Base-by-base conservation (phyloP, 106 monocot genomes). In the Chionographis japonica region DNA sequence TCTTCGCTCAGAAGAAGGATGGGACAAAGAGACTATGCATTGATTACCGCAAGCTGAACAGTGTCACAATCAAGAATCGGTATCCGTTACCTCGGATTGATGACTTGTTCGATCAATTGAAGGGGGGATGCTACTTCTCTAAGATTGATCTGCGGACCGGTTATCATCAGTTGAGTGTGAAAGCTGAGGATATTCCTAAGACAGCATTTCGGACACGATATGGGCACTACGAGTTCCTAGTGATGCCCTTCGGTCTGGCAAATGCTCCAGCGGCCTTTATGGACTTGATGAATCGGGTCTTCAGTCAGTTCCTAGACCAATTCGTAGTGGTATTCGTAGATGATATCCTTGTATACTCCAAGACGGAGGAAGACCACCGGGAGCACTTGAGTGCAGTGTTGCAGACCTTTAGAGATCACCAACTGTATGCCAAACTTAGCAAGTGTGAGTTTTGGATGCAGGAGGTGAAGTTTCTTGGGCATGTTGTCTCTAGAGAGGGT, bases 371-470 rank as follows among this genome's bases (percentile, higher is more conserved):
- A 27, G 27, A 27, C 27, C 27, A 27, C 27, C 27, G 27, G 27
- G 27, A 52, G 12, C 66, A 66, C 7, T 27, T 68, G 8, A 13
- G 55, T 1, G 4, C 54, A 3, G 2, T 8, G 11, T 8, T 17
- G 18, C 4, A 38, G 12, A 68, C 37, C 4, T 4, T 52, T 14
- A 35, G 43, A 12, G 39, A 69, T 3, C 8, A 43, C 10, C 16
- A 41, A 42, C 18, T 68, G 1, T 69, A 58, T 57, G 40, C 39
- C 4, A 69, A 69, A 18, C 41, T 56, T n/a, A 41, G 15, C 0
- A 68, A 69, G 19, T 69, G 57, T 12, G 55, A 69, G 9, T 58
- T 68, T 19, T 69, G 68, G 57, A 8, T 57, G 11, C 2, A 55
- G 6, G 3, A 17, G 3, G 19, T 57, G 6, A 2, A 2, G 12